Base-by-base conservation (phyloP, 2,329 filamentous ascomycete species). In the Stagonosporopsis rhizophila region DNA sequence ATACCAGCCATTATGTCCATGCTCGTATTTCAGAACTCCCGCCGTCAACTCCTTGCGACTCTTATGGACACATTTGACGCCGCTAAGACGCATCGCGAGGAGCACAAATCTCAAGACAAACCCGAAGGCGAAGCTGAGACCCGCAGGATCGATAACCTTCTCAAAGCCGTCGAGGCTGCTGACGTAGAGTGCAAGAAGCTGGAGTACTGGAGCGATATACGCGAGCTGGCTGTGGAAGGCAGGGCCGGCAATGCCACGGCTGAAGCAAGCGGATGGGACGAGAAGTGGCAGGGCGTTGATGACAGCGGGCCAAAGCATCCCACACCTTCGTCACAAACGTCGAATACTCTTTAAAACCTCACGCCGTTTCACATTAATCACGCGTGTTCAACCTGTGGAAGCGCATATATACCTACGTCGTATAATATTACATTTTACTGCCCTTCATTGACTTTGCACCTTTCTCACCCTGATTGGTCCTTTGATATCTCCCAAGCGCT, bases 1-100 rank as follows among this genome's bases (percentile, higher is more conserved):
- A 73, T 75, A 42, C 68, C 70, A 9, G 37, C 62, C 35, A 76
- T 76, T 46, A 77, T 77, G 92, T 82, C 86, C 0, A 82, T 90
- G 55, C 91, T 98, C 68, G 82, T 99, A 19, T 99, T 96, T 72
- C 94, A 98, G 74, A 88, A 89, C 17, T 96, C 93, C 2, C 85
- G 93, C 22, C 86, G 89, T 59, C 86, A 92, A 54, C 82, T 98
- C 4, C 81, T 97, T 15, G 82, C 85, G 17, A 85, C 87, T 46
- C 79, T 99, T 42, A 87, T 87, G 65, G 78, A 65, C 27, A 70
- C 66, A 7, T 73, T 89, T 61, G 83, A 90, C 44, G 78, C 82
- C 61, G 73, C 82, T 22, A 76, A 81, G 53, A 76, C 79, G 28
- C 80, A 85, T 60, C 79, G 81, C 15, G 75, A 83, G 54, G 75